Evolutionary conservation across 2,329 filamentous ascomycete genomes (phyloP).

Genomic region (Colletotrichum eremochloae): DNA sequence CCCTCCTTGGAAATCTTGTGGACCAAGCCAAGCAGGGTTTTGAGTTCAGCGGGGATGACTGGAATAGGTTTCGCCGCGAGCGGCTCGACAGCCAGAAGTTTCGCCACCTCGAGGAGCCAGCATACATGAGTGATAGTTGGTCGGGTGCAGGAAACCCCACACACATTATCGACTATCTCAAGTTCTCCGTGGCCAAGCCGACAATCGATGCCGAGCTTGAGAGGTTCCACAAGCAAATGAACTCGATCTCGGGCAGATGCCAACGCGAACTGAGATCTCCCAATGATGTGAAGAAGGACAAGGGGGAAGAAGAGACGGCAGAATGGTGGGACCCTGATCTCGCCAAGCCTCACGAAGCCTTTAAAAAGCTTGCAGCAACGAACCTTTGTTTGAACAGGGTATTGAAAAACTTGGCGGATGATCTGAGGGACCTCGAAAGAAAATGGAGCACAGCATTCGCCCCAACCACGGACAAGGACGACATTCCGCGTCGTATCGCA

Average conservation of each 20-base stretch:
- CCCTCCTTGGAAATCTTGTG: constrained; percentile 66
- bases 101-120: constrained; percentile 51
- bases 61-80: constrained; percentile 52
- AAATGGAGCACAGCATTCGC: constrained; percentile 50
- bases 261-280: neutral
- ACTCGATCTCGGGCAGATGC: neutral
- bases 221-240: constrained; percentile 48
- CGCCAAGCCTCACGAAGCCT: constrained; percentile 49
- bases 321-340: constrained; percentile 56
- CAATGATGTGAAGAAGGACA: neutral
- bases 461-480: constrained; percentile 35
- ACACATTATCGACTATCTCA: constrained; percentile 75
- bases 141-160: constrained; percentile 43
- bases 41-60: constrained; percentile 60
- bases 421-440: constrained; percentile 48
- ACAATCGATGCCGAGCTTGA: constrained; percentile 55
- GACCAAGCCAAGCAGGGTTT: constrained; percentile 70
- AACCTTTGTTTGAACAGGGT: constrained; percentile 51
- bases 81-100: constrained; percentile 42
- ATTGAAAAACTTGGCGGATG: constrained; percentile 50
- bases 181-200: constrained; percentile 64
- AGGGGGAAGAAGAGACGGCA: constrained; percentile 11
- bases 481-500: constrained; percentile 49
- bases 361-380: constrained; percentile 48
- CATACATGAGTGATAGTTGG: constrained; percentile 59